Conservation (phyloP, 768 basidiomycete genomes). For the Rhizopogon vulgaris region DNA sequence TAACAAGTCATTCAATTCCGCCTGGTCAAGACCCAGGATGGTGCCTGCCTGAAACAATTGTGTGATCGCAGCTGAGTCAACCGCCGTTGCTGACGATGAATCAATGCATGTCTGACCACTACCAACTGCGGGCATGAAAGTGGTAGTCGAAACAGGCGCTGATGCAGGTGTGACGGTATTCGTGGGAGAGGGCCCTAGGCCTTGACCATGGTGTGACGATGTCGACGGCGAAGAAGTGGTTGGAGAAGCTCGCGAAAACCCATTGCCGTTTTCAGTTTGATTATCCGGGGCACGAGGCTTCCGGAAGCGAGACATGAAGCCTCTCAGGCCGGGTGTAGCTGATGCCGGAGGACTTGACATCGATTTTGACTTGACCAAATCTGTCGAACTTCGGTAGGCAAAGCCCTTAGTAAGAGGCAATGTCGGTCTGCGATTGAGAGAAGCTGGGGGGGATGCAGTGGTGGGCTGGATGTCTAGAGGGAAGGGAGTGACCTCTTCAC, state of each 20-base stretch:
- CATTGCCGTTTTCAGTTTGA: slow-evolving; percentile 25
- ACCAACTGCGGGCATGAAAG: slow-evolving; percentile 10
- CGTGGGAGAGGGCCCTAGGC: slow-evolving; percentile 19
- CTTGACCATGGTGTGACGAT: slow-evolving; percentile 25
- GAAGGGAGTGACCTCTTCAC: slow-evolving; percentile 45
- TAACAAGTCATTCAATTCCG: slow-evolving; percentile 63
- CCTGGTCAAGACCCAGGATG: slow-evolving; percentile 70
- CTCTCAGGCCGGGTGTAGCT: slow-evolving; percentile 67
- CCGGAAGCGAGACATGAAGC: slow-evolving; percentile 78
- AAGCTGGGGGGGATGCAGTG: slow-evolving; percentile 21
- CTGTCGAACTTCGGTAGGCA: slow-evolving; percentile 33
- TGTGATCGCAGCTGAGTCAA: slow-evolving; percentile 51
- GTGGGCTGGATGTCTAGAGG: slow-evolving; percentile 38
- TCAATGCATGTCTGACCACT: slow-evolving; percentile 19
- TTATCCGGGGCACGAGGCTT: slow-evolving; percentile 25
- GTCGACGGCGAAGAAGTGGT: slow-evolving; percentile 30
- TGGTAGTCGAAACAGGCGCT: slow-evolving; percentile 4
- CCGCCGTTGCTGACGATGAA: slow-evolving; percentile 14
- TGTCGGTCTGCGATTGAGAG: slow-evolving; percentile 40
- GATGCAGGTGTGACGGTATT: slow-evolving; percentile 22
- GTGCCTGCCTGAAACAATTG: slow-evolving; percentile 74
- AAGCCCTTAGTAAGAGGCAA: slow-evolving; percentile 39
- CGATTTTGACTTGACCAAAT: slow-evolving; percentile 48
- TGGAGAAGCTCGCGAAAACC: slow-evolving; percentile 24
- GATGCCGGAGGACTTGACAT: slow-evolving; percentile 62